Evolutionary conservation across 2,329 filamentous ascomycete species (phyloP).

Genomic region (Neurospora sp.): DNA sequence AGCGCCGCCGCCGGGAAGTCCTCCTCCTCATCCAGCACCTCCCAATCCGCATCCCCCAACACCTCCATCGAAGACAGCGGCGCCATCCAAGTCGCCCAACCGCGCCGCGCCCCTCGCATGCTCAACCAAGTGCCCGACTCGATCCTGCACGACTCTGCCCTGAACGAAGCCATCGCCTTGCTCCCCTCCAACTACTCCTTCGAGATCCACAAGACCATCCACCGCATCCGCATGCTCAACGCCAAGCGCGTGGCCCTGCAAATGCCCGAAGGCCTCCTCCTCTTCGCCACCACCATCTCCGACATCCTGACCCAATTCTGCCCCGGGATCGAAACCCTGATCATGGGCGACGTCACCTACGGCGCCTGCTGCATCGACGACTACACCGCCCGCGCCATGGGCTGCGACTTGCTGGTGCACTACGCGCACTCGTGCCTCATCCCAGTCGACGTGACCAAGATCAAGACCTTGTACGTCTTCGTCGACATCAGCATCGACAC

Average conservation of each 20-base stretch:
- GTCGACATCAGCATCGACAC: constrained; percentile 97
- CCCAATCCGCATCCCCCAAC: constrained; percentile 11
- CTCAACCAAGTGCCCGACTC: constrained; percentile 84
- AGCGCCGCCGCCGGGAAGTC: constrained; percentile 54
- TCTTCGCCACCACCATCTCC: constrained; percentile 96
- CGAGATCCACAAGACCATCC: constrained; percentile 96
- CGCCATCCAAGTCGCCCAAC: constrained; percentile 61
- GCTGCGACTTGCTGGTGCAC: constrained; percentile 89
- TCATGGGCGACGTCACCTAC: constrained; percentile 99
- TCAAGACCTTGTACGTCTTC: constrained; percentile 96
- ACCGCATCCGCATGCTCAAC: constrained; percentile 72
- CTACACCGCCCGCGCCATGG: constrained; percentile 87
- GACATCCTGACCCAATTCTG: constrained; percentile 95
- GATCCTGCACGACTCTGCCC: constrained; percentile 73
- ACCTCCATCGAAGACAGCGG: constrained; percentile 47
- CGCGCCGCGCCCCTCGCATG: constrained; percentile 65
- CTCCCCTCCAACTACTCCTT: constrained; percentile 97
- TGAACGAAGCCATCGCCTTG: constrained; percentile 78
- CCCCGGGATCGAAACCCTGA: constrained; percentile 80
- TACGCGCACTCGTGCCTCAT: constrained; percentile 97
- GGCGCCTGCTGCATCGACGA: constrained; percentile 98
- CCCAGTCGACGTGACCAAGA: constrained; percentile 90
- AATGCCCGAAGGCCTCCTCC: constrained; percentile 87
- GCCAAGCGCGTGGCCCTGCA: constrained; percentile 86
- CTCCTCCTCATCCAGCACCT: constrained; percentile 11